Evolutionary conservation across 2,329 filamentous ascomycete species (phyloP).

Genomic region (Botrytis sinoallii): DNA sequence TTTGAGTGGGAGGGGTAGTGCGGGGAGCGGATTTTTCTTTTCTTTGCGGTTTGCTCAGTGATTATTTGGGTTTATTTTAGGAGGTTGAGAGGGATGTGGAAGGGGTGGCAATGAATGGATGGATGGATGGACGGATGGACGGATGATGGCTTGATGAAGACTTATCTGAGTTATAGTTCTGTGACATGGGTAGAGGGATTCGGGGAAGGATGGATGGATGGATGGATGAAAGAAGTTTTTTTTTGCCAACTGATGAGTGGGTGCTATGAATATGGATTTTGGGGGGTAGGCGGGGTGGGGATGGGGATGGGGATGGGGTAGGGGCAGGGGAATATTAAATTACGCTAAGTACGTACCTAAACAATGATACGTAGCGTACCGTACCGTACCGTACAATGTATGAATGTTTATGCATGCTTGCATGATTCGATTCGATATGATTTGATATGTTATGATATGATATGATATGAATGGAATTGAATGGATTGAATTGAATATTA

Average conservation of each 20-base stretch:
- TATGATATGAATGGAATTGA: background rate
- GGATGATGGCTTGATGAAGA: background rate
- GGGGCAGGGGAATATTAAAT: background rate
- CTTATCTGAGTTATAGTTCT: background rate
- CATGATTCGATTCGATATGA: too few species aligned
- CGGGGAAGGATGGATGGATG: background rate
- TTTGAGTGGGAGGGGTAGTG: background rate
- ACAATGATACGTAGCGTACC: background rate
- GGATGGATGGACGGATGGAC: background rate
- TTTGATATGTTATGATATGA: background rate
- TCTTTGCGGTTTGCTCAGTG: background rate
- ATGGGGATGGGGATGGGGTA: background rate
- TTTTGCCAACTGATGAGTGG: background rate
- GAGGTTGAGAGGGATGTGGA: background rate
- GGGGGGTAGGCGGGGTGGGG: too few species aligned
- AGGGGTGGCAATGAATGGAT: background rate
- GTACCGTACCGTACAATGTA: background rate
- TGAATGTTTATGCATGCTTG: background rate
- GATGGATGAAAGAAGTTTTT: background rate
- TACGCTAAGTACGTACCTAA: background rate
- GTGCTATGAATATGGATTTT: background rate
- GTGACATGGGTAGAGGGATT: background rate
- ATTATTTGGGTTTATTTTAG: background rate
- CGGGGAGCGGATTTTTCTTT: background rate
- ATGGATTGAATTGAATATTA: background rate